Evolutionary conservation across 2,329 filamentous ascomycete genomes (phyloP), one percentile per base, ranked within the genome.

Genomic region (Exophiala phaeomuriformis): DNA sequence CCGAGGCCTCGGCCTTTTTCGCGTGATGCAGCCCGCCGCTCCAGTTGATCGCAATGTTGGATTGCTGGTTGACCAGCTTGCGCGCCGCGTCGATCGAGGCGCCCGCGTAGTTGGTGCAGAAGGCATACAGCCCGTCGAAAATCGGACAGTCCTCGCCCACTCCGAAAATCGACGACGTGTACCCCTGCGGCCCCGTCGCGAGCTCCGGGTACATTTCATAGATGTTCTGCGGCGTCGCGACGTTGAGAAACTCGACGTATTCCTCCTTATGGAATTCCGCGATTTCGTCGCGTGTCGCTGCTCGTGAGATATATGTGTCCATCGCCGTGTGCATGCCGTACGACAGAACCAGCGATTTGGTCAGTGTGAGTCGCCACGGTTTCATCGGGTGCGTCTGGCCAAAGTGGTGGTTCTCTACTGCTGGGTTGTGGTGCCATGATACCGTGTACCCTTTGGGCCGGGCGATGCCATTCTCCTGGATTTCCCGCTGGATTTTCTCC

Each of bases 331-430:
- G 90, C 80, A 98, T 88, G 61, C 93, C 93, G 69, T 97, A 97
- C 1, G 89, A 86, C 67, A 94, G 85, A 59, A 98, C 89, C 44
- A 98, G 81, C 64, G 93, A 89, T 70, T 98, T 97, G 52, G 93
- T 94, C 51, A 98, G 79, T 10, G 90, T 96, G 60, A 98, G 75
- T 35, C 93, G 88, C 91, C 93, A 97, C 55, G 93, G 93, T 70
- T 98, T 98, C 93, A 98, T 98, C 19, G 93, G 93, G 75, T 98
- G 93, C 6, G 88, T 90, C 72, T 88, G 86, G 61, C 93, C 93
- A 69, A 98, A 98, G 70, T 98, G 93, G 71, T 97, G 91, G 67
- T 87, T 86, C 73, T 98, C 93, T 68, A 97, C 94, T 56, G 88
- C 84, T 1, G 90, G 88, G 65, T 96, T 96, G 72, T 90, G 89